Conservation (phyloP, 1,139 yeast species). For the Lodderomyces orthopsilosis region DNA sequence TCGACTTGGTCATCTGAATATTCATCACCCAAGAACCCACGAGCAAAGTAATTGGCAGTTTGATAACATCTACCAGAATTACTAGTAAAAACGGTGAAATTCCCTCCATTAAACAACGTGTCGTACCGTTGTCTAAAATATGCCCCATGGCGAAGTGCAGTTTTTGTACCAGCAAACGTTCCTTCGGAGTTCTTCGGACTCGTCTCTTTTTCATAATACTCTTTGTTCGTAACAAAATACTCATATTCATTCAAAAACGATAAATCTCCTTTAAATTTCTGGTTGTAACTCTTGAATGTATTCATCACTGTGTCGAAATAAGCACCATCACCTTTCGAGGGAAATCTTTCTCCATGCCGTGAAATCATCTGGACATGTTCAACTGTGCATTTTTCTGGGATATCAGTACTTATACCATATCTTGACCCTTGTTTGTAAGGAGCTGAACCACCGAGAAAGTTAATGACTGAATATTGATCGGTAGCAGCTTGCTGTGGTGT, state of each 20-base stretch:
- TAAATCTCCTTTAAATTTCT: constrained; percentile 29
- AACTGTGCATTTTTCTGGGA: constrained; percentile 52
- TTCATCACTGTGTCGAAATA: constrained; percentile 18
- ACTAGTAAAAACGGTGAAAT: constrained; percentile 33
- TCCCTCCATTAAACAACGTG: constrained; percentile 19
- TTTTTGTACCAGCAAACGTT: constrained; percentile 29
- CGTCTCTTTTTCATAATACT: constrained; percentile 31
- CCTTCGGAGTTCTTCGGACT: constrained; percentile 25
- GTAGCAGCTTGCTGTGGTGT: constrained; percentile 38
- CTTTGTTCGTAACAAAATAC: constrained; percentile 28
- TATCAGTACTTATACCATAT: constrained; percentile 43
- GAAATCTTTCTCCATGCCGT: constrained; percentile 76
- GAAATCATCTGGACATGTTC: constrained; percentile 62
- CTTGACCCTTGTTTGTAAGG: constrained; percentile 49
- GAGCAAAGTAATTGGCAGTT: constrained; percentile 30
- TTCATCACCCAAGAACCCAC: constrained; percentile 32
- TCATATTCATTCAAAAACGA: constrained; percentile 32
- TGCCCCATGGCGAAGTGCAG: constrained; percentile 35
- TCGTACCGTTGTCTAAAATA: constrained; percentile 32
- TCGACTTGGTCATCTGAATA: constrained; percentile 18
- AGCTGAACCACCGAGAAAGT: constrained; percentile 46
- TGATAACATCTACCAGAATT: constrained; percentile 31
- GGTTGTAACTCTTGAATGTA: constrained; percentile 21
- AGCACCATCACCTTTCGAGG: constrained; percentile 36
- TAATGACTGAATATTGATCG: constrained; percentile 41